Conservation (phyloP, 73 alveolate species). For the Paramecium primaurelia region DNA sequence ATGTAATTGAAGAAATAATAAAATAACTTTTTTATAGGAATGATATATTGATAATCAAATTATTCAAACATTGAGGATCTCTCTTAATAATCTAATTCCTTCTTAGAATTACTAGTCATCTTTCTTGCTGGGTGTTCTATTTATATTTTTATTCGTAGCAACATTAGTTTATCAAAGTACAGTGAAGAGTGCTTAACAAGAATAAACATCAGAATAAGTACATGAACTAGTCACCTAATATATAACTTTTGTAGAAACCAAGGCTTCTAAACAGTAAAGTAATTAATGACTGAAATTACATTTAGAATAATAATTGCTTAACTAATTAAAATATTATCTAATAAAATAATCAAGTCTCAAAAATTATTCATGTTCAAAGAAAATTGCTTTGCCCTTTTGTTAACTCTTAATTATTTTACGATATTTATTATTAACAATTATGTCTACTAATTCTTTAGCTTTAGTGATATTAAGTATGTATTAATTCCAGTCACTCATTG, state of each 20-base stretch:
- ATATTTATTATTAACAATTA: background rate
- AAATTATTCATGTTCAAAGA: no score
- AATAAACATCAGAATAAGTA: background rate
- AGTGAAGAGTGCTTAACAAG: background rate
- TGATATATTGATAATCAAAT: background rate
- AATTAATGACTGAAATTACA: background rate
- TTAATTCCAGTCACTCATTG: background rate
- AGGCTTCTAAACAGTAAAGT: background rate
- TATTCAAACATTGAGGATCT: background rate
- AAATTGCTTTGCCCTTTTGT: background rate
- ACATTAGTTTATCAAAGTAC: background rate
- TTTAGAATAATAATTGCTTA: background rate
- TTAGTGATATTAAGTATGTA: background rate
- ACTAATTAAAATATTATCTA: no score
- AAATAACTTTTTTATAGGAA: background rate
- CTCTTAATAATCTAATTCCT: background rate
- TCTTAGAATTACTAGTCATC: background rate
- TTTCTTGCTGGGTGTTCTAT: background rate
- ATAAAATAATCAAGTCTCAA: background rate
- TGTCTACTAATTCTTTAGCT: background rate
- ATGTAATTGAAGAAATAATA: background rate
- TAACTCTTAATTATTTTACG: background rate
- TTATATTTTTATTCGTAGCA: background rate
- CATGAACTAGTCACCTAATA: background rate
- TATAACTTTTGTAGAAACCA: background rate